Base-by-base conservation (phyloP, 2,329 filamentous ascomycete genomes). In the Epichloe brachyelytri region DNA sequence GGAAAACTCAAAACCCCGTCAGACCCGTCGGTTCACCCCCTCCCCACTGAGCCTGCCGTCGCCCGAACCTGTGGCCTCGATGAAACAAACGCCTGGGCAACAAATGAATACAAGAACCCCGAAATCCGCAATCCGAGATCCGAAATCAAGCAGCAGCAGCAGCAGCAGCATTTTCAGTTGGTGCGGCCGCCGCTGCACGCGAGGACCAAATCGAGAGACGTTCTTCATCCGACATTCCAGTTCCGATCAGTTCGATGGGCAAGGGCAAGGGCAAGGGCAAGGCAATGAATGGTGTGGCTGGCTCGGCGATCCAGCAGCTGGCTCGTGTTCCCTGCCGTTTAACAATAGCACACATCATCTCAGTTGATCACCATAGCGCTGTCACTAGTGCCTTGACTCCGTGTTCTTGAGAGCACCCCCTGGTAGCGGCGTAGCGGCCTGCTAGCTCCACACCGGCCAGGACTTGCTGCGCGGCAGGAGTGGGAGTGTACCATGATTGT, bases 171-270 rank as follows among this genome's bases (percentile, higher is more conserved):
- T 3, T n/a, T n/a, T 5, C 10, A 8, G 14, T 5, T 19, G n/a
- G 43, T 22, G 30, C 47, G 17, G 39, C 17, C 17, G 39, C 17
- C 17, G n/a, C 26, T 36, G 11, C 44, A 38, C 22, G 44, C 40
- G 22, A 40, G n/a, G 36, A 43, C 26, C 22, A 46, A 46, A 52
- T 44, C 30, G 40, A 44, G 40, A 22, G 39, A 49, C 14, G 48
- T 44, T 48, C 48, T n/a, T 37, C 40, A 43, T 49, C 33, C 48
- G 19, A 48, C 48, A 44, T 37, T 37, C 30, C 47, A 43, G 10
- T 26, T 49, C 40, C 40, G 48, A 49, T 49, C 48, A 5, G 38
- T 48, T 47, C 15, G 46, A 46, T 33, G 33, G 44, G 44, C 30
- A 20, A 5, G 40, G 46, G 20, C 22, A 33, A 39, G 38, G 38